Percentiles rank a stretch among this genome's conserved stretches.
These are phyloP conservation scores for Curvularia verruculosa DNA, from an alignment of 2,329 filamentous ascomycete genomes.

Conservation along the genomic window DNA sequence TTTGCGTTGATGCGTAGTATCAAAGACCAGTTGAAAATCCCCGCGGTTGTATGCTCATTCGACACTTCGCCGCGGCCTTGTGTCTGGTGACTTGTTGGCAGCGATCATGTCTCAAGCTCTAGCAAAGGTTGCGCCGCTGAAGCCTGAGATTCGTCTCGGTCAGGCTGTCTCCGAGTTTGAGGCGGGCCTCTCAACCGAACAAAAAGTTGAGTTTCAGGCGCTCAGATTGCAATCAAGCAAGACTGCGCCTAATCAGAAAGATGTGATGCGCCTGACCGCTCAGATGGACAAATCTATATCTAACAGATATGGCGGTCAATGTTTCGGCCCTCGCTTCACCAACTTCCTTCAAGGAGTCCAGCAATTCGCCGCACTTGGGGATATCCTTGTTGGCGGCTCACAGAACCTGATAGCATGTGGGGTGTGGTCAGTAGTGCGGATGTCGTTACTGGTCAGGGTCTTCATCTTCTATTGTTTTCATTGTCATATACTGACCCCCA, in stretches of 20 bases:
- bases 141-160: slow-evolving; percentile 21
- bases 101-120: slow-evolving; percentile 11
- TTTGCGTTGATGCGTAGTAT: neutral
- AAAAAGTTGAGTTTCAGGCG: slow-evolving; percentile 9
- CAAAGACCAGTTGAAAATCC: no score
- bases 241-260: slow-evolving; percentile 1
- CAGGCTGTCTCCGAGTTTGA: slow-evolving; percentile 20
- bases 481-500: neutral
- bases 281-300: slow-evolving; percentile 42
- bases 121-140: slow-evolving; percentile 11
- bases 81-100: neutral
- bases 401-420: slow-evolving; percentile 56
- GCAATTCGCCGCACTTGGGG: slow-evolving; percentile 54
- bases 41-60: neutral
- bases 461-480: slow-evolving; percentile 23
- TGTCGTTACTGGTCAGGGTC: slow-evolving; percentile 50
- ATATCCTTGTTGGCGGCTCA: slow-evolving; percentile 51
- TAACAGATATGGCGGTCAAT: slow-evolving; percentile 31
- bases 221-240: slow-evolving; percentile 5
- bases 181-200: slow-evolving; percentile 14
- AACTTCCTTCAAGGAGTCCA: slow-evolving; percentile 52
- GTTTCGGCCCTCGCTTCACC: slow-evolving; percentile 52
- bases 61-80: neutral
- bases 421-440: slow-evolving; percentile 55
- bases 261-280: slow-evolving; percentile 44